Conservation (phyloP, 805 yeast species). For the Zygotorulaspora danielsina region DNA sequence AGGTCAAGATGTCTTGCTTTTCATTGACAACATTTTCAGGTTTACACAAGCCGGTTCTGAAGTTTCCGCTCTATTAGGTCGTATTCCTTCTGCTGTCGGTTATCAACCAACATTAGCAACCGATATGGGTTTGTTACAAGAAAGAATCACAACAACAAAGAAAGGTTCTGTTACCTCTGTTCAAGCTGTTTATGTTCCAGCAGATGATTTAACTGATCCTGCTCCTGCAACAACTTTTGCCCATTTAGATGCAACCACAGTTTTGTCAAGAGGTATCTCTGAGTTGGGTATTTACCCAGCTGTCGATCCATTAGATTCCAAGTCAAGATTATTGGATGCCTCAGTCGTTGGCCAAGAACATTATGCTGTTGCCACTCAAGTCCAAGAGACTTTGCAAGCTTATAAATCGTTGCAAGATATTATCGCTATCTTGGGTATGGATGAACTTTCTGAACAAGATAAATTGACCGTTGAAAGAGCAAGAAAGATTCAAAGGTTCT, state of each 20-base stretch:
- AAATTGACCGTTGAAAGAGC: conserved; percentile 99
- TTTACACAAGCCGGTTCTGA: conserved; percentile 99
- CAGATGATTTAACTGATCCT: conserved; percentile 99
- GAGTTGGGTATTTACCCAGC: conserved; percentile 99
- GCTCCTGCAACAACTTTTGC: conserved; percentile 99
- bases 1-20: conserved; percentile 99
- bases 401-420: conserved; percentile 99
- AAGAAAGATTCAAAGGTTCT: conserved; percentile 99
- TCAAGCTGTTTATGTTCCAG: conserved; percentile 99
- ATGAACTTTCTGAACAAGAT: conserved; percentile 97
- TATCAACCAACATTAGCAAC: conserved; percentile 99
- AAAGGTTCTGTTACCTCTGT: conserved; percentile 99
- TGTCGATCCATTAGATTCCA: conserved; percentile 99
- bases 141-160: conserved; percentile 98
- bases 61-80: conserved; percentile 99
- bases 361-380: conserved; percentile 89
- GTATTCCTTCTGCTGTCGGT: conserved; percentile 99
- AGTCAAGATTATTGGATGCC: conserved; percentile 96
- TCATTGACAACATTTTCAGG: conserved; percentile 99
- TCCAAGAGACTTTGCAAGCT: conserved; percentile 98
- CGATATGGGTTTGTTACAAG: conserved; percentile 99
- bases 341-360: conserved; percentile 98
- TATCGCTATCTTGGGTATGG: conserved; percentile 99
- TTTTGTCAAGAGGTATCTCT: conserved; percentile 98
- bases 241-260: conserved; percentile 99